phyloP scores from a whole-genome alignment of 192 early-diverging fungal species.

The Backusella sp. region DNA sequence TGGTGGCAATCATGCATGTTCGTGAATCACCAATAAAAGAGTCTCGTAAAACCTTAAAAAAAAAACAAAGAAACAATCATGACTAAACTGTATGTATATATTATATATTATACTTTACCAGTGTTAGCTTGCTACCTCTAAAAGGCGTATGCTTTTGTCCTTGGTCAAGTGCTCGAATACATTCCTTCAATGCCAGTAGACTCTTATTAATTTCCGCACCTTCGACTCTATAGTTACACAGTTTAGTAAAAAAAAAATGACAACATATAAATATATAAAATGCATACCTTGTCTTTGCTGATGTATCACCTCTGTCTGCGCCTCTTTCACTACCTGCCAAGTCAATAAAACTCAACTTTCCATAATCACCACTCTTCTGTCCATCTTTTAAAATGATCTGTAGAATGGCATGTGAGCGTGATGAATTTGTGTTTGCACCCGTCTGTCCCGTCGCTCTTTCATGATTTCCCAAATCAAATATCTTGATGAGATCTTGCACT shows the following conservation, averaged over 20 bases:
- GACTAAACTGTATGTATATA: not conserved
- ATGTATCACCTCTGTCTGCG: slow-evolving; percentile 88
- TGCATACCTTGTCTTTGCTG: slow-evolving; percentile 80
- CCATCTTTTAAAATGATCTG: slow-evolving; percentile 85
- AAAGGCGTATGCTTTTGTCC: slow-evolving; percentile 94
- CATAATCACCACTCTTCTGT: slow-evolving; percentile 48
- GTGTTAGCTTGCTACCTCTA: slow-evolving; percentile 93
- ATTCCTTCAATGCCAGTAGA: slow-evolving; percentile 93
- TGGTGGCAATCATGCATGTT: slow-evolving; percentile 97
- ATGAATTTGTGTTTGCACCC: slow-evolving; percentile 92
- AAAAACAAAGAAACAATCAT: not conserved
- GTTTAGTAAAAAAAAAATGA: not conserved
- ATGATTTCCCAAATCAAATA: slow-evolving; percentile 89
- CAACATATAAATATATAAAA: not conserved
- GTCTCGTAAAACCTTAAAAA: slow-evolving; percentile 78
- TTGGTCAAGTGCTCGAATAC: slow-evolving; percentile 93
- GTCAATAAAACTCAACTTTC: slow-evolving; percentile 96
- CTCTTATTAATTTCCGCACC: slow-evolving; percentile 99
- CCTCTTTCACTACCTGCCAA: slow-evolving; percentile 97
- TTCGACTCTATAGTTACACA: slow-evolving; percentile 74
- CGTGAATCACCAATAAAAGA: slow-evolving; percentile 95
- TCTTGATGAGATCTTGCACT: slow-evolving; percentile 80
- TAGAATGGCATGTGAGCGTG: slow-evolving; percentile 95
- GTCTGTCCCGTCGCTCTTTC: slow-evolving; percentile 91
- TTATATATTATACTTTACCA: slow-evolving; percentile 46